Percentiles rank a stretch among this genome's conserved stretches.
Evolutionary conservation across 805 yeast genomes (phyloP).

Genomic region (Sugiyamaella marilandica): DNA sequence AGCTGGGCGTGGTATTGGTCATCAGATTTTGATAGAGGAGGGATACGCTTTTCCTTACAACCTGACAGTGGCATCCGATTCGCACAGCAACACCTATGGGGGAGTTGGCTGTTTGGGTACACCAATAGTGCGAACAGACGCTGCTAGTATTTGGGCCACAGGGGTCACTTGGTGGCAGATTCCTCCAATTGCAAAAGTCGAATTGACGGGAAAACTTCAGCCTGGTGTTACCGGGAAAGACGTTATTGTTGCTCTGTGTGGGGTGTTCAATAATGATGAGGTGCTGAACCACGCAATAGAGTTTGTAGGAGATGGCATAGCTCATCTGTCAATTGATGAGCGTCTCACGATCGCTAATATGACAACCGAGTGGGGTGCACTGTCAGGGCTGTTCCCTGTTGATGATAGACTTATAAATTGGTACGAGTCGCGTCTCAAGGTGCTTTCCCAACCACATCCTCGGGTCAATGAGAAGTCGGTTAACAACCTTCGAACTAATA

Average conservation of each 20-base stretch:
- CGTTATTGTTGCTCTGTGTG: constrained; percentile 94
- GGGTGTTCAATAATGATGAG: constrained; percentile 83
- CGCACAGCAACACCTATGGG: constrained; percentile 97
- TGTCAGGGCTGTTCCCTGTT: constrained; percentile 96
- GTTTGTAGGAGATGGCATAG: constrained; percentile 78
- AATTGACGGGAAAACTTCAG: constrained; percentile 74
- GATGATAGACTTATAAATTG: constrained; percentile 73
- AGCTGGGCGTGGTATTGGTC: constrained; percentile 99
- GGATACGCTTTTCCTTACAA: constrained; percentile 96
- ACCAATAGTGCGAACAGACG: constrained; percentile 97
- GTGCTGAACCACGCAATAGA: constrained; percentile 92
- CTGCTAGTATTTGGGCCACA: constrained; percentile 99
- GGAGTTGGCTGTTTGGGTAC: constrained; percentile 96
- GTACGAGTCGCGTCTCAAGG: constrained; percentile 60
- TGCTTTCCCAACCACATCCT: constrained; percentile 71
- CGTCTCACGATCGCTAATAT: constrained; percentile 89
- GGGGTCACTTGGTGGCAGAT: constrained; percentile 99
- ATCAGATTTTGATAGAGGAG: constrained; percentile 97
- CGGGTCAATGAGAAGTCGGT: constrained; percentile 66
- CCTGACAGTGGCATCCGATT: constrained; percentile 93
- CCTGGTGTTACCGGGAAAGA: constrained; percentile 93
- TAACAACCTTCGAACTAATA: constrained; percentile 44
- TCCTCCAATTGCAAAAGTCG: constrained; percentile 96
- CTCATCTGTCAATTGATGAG: constrained; percentile 67
- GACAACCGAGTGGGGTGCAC: constrained; percentile 99